Evolutionary conservation across 2,329 filamentous ascomycete genomes (phyloP).

Genomic region (Corinectria fuckeliana): DNA sequence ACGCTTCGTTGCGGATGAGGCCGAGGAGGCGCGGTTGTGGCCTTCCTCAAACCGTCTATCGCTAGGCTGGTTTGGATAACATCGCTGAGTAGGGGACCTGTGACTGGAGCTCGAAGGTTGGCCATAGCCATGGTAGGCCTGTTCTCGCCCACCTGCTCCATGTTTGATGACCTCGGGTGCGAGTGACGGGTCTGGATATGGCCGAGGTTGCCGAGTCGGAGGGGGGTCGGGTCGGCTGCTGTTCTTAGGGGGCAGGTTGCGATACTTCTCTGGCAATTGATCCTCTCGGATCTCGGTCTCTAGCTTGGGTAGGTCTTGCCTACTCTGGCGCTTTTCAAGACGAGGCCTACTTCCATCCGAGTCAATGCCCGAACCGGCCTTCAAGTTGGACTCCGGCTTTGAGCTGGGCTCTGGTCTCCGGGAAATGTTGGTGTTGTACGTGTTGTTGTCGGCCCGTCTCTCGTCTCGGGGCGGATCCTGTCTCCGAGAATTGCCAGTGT

Average conservation of each 20-base stretch:
- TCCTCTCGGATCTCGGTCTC: constrained; percentile 48
- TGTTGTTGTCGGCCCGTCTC: no score
- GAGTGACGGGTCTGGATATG: constrained; percentile 44
- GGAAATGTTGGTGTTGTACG: no score
- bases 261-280: constrained; percentile 40
- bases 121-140: constrained; percentile 46
- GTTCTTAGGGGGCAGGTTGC: constrained; percentile 46
- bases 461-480: no score
- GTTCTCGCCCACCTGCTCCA: constrained; percentile 50
- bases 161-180: constrained; percentile 53
- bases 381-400: constrained; percentile 28
- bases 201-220: constrained; percentile 36
- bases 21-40: constrained; percentile 35
- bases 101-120: constrained; percentile 23
- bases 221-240: constrained; percentile 42
- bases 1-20: constrained; percentile 38
- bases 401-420: constrained; percentile 5
- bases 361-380: constrained; percentile 16
- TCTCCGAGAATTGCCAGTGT: no score
- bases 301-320: constrained; percentile 52
- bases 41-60: constrained; percentile 37
- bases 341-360: constrained; percentile 33
- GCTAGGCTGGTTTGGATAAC: constrained; percentile 37
- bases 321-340: constrained; percentile 41
- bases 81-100: constrained; percentile 41